These are phyloP conservation scores for Fraxinus excelsior DNA, from an alignment of 257 asterid species.

Conservation along the genomic window DNA sequence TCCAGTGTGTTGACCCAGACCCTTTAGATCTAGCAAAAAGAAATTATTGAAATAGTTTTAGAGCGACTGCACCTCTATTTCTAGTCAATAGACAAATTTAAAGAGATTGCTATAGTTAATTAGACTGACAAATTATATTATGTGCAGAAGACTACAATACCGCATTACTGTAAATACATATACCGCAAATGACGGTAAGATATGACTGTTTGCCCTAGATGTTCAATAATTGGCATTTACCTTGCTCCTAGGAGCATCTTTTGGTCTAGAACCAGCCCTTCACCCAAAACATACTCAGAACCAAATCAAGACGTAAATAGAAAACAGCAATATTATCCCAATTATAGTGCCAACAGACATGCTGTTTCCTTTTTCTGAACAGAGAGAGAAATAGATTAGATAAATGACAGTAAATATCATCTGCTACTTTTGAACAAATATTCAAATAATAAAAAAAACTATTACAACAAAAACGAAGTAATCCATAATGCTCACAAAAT, in stretches of 20 bases:
- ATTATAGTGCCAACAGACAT: conserved; percentile 45
- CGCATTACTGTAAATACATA: not conserved
- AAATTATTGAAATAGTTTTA: not conserved
- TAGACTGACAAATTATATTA: not conserved
- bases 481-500: no score
- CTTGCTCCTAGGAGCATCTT: conserved; percentile 39
- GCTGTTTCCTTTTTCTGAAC: not conserved
- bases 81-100: not conserved
- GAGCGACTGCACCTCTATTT: not conserved
- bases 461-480: no score
- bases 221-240: conserved; percentile 28
- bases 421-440: no score
- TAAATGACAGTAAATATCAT: not conserved
- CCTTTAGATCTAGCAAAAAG: conserved; percentile 42
- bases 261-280: conserved; percentile 40
- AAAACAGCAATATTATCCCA: conserved; percentile 55
- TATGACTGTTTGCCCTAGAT: not conserved
- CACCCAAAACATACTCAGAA: conserved; percentile 63
- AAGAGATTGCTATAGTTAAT: no score
- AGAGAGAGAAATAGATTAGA: conserved; percentile 26
- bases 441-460: no score
- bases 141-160: no score
- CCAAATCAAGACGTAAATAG: conserved; percentile 31
- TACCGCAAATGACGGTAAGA: not conserved
- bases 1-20: conserved; percentile 50